A percentile compares a stretch with the other conserved stretches of the same genome.
Evolutionary conservation across 495 filamentous ascomycete genomes (phyloP).

Genomic region (Melanomma pulvis-pyrius): DNA sequence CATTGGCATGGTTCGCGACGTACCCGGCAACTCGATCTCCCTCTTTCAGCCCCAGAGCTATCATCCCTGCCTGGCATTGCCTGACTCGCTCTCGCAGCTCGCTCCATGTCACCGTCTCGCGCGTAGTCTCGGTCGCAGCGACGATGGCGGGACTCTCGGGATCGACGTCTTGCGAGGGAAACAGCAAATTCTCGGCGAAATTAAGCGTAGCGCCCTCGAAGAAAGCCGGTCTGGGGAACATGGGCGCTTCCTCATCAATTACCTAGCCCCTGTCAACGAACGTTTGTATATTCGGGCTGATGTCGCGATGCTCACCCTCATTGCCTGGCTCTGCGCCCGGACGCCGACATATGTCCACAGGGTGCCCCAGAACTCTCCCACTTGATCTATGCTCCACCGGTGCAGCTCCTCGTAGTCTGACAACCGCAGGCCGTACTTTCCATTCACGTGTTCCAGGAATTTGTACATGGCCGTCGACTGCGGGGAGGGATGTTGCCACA

Average conservation of each 20-base stretch:
- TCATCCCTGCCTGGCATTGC: conserved; percentile 69
- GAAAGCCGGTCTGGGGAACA: conserved; percentile 87
- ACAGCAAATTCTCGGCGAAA: conserved; percentile 91
- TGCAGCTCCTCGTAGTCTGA: conserved; percentile 70
- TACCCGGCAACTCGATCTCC: conserved; percentile 82
- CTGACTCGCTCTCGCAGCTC: conserved; percentile 77
- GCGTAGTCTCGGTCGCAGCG: conserved; percentile 69
- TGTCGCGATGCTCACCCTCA: background rate
- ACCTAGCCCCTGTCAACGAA: conserved; percentile 55
- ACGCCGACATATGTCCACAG: conserved; percentile 82
- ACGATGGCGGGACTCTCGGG: conserved; percentile 67
- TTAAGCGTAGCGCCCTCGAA: conserved; percentile 79
- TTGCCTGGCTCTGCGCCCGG: conserved; percentile 51
- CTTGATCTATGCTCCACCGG: conserved; percentile 79
- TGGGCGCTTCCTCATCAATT: conserved; percentile 61
- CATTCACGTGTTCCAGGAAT: conserved; percentile 63
- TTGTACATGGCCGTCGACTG: conserved; percentile 41
- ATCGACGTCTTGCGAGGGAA: conserved; percentile 62
- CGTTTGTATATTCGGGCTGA: background rate
- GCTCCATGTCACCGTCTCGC: conserved; percentile 75
- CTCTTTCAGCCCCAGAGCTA: conserved; percentile 61
- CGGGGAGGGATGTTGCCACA: conserved; percentile 58
- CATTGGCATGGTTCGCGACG: conserved; percentile 82
- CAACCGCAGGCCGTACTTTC: conserved; percentile 65
- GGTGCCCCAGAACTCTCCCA: conserved; percentile 79